phyloP scores from a whole-genome alignment of 2,329 filamentous ascomycete genomes.

The Zymoseptoria brevis region DNA sequence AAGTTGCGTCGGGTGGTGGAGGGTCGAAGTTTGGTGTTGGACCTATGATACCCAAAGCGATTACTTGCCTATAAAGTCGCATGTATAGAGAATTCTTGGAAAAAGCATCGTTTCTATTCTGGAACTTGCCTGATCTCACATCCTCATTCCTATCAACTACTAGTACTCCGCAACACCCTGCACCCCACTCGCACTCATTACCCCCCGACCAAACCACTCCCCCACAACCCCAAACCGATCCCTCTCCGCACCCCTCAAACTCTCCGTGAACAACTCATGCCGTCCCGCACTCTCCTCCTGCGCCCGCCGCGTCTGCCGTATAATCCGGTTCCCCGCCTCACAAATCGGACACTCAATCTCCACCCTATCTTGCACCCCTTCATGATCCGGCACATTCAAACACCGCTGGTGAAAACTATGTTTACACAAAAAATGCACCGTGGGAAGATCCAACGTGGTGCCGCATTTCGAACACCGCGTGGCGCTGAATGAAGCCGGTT shows the following conservation, averaged over 20 bases:
- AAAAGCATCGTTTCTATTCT: too few species aligned
- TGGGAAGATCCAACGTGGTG: slow-evolving; percentile 71
- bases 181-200: slow-evolving; percentile 56
- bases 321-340: slow-evolving; percentile 73
- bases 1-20: too few species aligned
- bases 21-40: too few species aligned
- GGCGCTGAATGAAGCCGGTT: slow-evolving; percentile 83
- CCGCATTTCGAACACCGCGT: slow-evolving; percentile 80
- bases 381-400: slow-evolving; percentile 50
- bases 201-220: slow-evolving; percentile 89
- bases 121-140: too few species aligned
- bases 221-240: slow-evolving; percentile 86
- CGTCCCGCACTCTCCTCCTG: slow-evolving; percentile 80
- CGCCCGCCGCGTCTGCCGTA: slow-evolving; percentile 74
- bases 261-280: slow-evolving; percentile 82
- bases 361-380: slow-evolving; percentile 45
- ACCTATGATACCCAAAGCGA: too few species aligned
- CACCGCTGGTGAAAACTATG: slow-evolving; percentile 94
- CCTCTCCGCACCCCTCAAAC: slow-evolving; percentile 54
- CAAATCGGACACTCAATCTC: slow-evolving; percentile 80
- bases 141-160: too few species aligned
- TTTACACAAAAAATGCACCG: slow-evolving; percentile 93
- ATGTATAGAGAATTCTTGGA: neutral
- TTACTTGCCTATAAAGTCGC: neutral
- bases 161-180: too few species aligned